Conservation (phyloP, 2,329 filamentous ascomycete genomes). For the Mycosphaerella sp. region DNA sequence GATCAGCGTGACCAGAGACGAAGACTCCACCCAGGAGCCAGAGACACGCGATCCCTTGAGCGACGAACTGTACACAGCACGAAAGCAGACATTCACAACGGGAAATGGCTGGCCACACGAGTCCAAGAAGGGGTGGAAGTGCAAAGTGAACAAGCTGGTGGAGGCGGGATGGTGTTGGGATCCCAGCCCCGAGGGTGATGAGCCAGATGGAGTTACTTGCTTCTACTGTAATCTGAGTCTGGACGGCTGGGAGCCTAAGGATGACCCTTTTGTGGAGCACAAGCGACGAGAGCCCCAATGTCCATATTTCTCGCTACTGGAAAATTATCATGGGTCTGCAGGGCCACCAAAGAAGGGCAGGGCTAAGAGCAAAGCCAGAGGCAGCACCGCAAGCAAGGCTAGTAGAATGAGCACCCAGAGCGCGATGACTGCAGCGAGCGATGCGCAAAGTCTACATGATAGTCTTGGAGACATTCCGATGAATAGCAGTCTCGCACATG, state of each 20-base stretch:
- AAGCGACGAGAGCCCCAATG: conserved; percentile 71
- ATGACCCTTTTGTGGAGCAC: conserved; percentile 90
- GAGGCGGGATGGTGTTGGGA: conserved; percentile 94
- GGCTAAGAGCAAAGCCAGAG: conserved; percentile 21
- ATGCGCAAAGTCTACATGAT: conserved; percentile 22
- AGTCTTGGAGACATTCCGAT: conserved; percentile 18
- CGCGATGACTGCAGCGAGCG: conserved; percentile 24
- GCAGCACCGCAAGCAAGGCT: conserved; percentile 54
- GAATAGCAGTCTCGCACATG: conserved; percentile 29
- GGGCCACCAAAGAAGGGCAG: conserved; percentile 31
- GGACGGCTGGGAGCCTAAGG: conserved; percentile 89
- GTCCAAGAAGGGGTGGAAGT: conserved; percentile 77
- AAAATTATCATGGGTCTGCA: conserved; percentile 32
- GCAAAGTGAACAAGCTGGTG: conserved; percentile 84
- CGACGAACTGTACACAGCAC: conserved; percentile 65
- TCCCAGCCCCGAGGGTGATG: conserved; percentile 64
- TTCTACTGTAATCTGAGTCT: conserved; percentile 83
- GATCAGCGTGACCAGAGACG: conserved; percentile 46
- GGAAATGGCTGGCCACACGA: conserved; percentile 79
- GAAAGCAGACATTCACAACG: conserved; percentile 71
- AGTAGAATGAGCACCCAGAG: conserved; percentile 56
- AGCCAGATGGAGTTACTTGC: conserved; percentile 79
- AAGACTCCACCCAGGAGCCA: conserved; percentile 56
- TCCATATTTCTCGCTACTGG: conserved; percentile 69
- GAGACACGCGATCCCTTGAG: conserved; percentile 66